Evolutionary conservation across 768 basidiomycete species (phyloP), one percentile per base, ranked within the genome.

Genomic region (Phaffia tasmanica): DNA sequence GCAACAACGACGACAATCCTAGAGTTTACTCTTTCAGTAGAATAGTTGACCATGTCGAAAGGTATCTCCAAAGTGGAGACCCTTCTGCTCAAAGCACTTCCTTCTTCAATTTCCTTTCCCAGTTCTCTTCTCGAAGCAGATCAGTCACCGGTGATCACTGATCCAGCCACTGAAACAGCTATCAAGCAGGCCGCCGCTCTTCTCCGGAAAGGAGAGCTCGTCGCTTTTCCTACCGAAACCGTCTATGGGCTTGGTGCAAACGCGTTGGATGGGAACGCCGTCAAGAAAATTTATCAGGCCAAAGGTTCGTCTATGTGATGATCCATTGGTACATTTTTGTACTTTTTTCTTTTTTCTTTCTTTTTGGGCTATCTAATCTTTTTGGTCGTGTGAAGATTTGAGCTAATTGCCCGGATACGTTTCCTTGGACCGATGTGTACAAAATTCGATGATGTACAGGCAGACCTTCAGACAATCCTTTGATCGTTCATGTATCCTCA

Each of bases 201-300:
- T 25, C 67, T 73, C 21, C 32, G 62, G 5, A 65, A 80, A 0
- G 66, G 66, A 19, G 27, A 83, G 25, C 75, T 75, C 54, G 86
- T 98, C 64, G 93, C 86, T 0, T 88, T 99, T 74, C 94, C 95
- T 0, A 97, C 95, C 35, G 95, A 99, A 77, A 98, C 95, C 0
- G 95, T 99, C 15, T 99, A 98, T 76, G 95, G 95, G 0, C 84
- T 99, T n/a, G 95, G 88, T 32, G 95, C 91, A 0, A 77, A 85
- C 25, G 91, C 94, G 0, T 78, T 90, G 55, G 78, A 67, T 29
- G 66, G 84, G 71, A 70, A 76, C 19, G 90, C 93, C 2, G 82
- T 84, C 6, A 73, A 81, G 2, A 81, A 81, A 71, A 92, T 99
- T 72, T 99, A 91, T 76, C 76, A 81, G 21, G 86, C 86, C 60